phyloP scores from a whole-genome alignment of 2,329 filamentous ascomycete genomes.

The Fusarium sarcochroum region DNA sequence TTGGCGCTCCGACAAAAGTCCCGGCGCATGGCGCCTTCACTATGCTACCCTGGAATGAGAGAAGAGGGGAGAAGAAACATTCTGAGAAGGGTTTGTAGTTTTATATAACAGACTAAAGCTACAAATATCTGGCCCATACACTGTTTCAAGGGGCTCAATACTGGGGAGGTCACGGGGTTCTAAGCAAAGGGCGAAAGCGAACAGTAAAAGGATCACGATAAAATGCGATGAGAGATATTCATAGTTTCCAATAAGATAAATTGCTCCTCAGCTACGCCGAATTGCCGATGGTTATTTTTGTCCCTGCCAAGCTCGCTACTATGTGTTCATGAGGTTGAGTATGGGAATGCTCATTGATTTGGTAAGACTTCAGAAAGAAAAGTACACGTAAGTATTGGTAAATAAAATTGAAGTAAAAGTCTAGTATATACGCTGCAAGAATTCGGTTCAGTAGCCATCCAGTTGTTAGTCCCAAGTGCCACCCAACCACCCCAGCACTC shows the following conservation, averaged over 20 bases:
- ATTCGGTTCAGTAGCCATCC: too few species aligned
- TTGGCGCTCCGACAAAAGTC: neutral
- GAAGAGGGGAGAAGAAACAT: neutral
- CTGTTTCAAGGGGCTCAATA: neutral
- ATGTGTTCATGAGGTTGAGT: too few species aligned
- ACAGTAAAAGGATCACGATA: too few species aligned
- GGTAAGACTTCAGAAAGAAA: too few species aligned
- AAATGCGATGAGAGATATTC: too few species aligned
- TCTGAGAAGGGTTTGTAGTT: accelerated
- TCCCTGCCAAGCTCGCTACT: too few species aligned
- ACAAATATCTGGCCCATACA: neutral
- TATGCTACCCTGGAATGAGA: neutral
- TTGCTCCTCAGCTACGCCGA: too few species aligned
- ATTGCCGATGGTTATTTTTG: too few species aligned
- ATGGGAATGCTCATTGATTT: too few species aligned
- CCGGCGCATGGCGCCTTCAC: neutral
- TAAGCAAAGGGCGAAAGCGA: too few species aligned
- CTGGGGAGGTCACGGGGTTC: neutral
- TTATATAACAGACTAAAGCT: accelerated
- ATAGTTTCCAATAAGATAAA: too few species aligned
- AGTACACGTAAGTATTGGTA: too few species aligned
- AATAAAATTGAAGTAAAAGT: accelerated
- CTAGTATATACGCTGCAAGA: accelerated
- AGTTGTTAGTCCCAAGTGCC: neutral
- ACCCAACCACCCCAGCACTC: neutral